phyloP scores from a whole-genome alignment of 345 rosid genomes.

The Ceriops tagal region DNA sequence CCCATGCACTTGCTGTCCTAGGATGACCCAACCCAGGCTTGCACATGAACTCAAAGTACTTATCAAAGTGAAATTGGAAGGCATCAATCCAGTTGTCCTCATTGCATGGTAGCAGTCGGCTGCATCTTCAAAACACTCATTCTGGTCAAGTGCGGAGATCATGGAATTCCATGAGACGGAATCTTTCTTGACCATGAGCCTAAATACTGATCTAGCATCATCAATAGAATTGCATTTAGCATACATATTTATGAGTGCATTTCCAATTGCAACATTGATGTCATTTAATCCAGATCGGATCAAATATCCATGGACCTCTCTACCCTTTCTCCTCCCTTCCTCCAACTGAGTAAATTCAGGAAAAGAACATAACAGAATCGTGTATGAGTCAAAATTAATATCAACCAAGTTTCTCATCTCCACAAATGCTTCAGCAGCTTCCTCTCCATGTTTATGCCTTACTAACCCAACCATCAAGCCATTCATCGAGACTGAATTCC shows the following conservation, averaged over 20 bases:
- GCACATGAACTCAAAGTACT: constrained; percentile 86
- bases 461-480: constrained; percentile 86
- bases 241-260: constrained; percentile 86
- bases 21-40: constrained; percentile 54
- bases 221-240: constrained; percentile 65
- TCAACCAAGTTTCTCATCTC: constrained; percentile 49
- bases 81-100: constrained; percentile 51
- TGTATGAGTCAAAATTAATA: constrained; percentile 56
- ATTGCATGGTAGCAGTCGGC: constrained; percentile 42
- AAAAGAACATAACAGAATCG: constrained; percentile 69
- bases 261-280: constrained; percentile 53
- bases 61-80: constrained; percentile 63
- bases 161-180: constrained; percentile 85
- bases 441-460: constrained; percentile 63
- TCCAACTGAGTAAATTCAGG: constrained; percentile 49
- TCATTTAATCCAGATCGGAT: constrained; percentile 50
- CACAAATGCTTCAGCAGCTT: constrained; percentile 56
- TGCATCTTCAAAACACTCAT: constrained; percentile 62
- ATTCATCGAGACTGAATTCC: constrained; percentile 71
- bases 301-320: constrained; percentile 76
- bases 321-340: constrained; percentile 68
- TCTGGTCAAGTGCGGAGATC: constrained; percentile 87
- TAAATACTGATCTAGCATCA: constrained; percentile 57
- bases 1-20: constrained; percentile 66
- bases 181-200: constrained; percentile 60